phyloP scores from a whole-genome alignment of 495 filamentous ascomycete species.

The Stereocaulon alpinum region DNA sequence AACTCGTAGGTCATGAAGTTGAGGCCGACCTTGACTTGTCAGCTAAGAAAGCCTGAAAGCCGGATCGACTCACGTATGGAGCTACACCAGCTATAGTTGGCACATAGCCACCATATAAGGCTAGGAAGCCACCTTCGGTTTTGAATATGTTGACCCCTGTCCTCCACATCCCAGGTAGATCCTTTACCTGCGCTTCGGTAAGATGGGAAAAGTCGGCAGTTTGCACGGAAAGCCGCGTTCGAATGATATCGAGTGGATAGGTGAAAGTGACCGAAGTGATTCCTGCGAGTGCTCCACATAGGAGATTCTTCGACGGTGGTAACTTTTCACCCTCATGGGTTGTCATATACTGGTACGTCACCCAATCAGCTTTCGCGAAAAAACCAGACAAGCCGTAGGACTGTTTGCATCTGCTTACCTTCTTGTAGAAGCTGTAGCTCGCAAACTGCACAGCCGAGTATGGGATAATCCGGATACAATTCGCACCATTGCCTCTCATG shows the following conservation, averaged over 20 bases:
- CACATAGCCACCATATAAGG: constrained; percentile 83
- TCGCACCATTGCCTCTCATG: constrained; percentile 94
- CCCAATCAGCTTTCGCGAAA: neutral
- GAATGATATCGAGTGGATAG: constrained; percentile 89
- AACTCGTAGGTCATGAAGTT: constrained; percentile 98
- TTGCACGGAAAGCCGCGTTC: constrained; percentile 90
- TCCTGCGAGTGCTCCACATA: constrained; percentile 82
- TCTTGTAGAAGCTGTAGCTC: constrained; percentile 94
- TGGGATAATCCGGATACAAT: constrained; percentile 95
- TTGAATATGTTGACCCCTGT: constrained; percentile 79
- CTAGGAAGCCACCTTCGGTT: constrained; percentile 72
- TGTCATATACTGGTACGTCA: neutral
- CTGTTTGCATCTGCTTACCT: constrained; percentile 44
- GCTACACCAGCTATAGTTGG: constrained; percentile 94
- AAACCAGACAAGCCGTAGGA: neutral
- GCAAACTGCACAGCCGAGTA: constrained; percentile 98
- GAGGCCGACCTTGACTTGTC: constrained; percentile 61
- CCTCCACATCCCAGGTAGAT: constrained; percentile 86
- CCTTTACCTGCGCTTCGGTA: constrained; percentile 40
- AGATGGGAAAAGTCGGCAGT: constrained; percentile 77
- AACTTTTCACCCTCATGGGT: constrained; percentile 38
- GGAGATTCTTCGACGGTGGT: constrained; percentile 55
- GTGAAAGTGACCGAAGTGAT: constrained; percentile 81
- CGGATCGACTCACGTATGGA: constrained; percentile 60
- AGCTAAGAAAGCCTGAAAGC: constrained; percentile 5